These are phyloP conservation scores for Tuber indicum DNA, from an alignment of 495 filamentous ascomycete genomes.

Conservation along the genomic window DNA sequence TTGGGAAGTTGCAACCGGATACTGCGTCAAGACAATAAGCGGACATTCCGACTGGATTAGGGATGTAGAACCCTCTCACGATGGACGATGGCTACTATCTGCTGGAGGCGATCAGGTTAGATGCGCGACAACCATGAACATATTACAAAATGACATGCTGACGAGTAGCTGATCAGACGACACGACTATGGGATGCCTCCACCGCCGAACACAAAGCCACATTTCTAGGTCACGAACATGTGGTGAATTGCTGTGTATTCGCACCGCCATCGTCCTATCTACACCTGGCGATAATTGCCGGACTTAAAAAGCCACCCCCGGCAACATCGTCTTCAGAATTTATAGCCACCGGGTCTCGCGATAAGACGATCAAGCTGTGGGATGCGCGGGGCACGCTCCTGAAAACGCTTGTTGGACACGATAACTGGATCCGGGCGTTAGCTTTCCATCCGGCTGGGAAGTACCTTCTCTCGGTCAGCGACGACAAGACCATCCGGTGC, in stretches of 20 bases:
- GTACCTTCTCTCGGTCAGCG: constrained; percentile 75
- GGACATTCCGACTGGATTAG: constrained; percentile 88
- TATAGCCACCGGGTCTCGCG: constrained; percentile 80
- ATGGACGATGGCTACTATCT: constrained; percentile 76
- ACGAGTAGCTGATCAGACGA: constrained; percentile 46
- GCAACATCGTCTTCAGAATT: constrained; percentile 73
- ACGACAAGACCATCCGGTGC: constrained; percentile 89
- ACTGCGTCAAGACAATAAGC: constrained; percentile 76
- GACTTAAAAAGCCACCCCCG: constrained; percentile 73
- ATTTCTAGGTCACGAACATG: constrained; percentile 82
- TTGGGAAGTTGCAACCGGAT: constrained; percentile 90
- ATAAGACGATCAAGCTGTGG: constrained; percentile 90
- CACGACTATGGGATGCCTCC: constrained; percentile 78
- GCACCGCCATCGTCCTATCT: constrained; percentile 73
- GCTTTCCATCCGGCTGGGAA: constrained; percentile 93
- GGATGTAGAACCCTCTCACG: constrained; percentile 71
- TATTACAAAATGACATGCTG: background rate
- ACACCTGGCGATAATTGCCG: constrained; percentile 71
- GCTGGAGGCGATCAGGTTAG: constrained; percentile 64
- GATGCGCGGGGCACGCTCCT: constrained; percentile 77
- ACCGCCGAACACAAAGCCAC: constrained; percentile 70
- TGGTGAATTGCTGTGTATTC: constrained; percentile 80
- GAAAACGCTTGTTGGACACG: constrained; percentile 82
- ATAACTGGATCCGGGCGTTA: constrained; percentile 88
- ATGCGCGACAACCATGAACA: background rate